phyloP scores from a whole-genome alignment of 2,329 filamentous ascomycete species.

The Fusarium nanum region DNA sequence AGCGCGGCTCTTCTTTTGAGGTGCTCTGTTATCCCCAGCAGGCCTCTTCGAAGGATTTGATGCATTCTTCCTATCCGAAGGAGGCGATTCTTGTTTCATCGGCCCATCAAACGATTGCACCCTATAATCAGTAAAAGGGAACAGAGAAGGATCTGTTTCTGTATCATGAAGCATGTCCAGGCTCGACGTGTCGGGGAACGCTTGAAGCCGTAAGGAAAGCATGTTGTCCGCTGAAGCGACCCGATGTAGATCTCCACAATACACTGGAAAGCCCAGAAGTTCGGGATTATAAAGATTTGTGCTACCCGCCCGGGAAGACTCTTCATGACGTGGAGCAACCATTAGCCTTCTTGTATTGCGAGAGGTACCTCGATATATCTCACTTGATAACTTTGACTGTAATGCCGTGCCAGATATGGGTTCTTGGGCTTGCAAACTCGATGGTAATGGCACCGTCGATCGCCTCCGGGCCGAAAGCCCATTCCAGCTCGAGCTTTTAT shows the following conservation, averaged over 20 bases:
- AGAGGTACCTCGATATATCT: neutral
- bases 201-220: neutral
- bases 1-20: conserved; percentile 1
- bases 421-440: neutral
- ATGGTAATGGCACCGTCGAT: neutral
- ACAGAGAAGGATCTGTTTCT: neutral
- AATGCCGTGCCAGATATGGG: neutral
- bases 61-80: neutral
- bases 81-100: neutral
- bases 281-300: neutral
- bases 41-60: neutral
- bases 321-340: neutral
- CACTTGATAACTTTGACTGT: neutral
- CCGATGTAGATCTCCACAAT: conserved; percentile 2
- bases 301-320: neutral
- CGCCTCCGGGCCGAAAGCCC: neutral
- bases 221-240: neutral
- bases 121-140: neutral
- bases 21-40: neutral
- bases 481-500: neutral
- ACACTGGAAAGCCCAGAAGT: neutral
- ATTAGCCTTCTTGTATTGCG: neutral
- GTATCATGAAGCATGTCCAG: neutral
- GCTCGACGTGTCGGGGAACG: neutral
- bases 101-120: neutral